phyloP scores from a whole-genome alignment of 148 eudicot species.

The Rhododendron vialii region DNA sequence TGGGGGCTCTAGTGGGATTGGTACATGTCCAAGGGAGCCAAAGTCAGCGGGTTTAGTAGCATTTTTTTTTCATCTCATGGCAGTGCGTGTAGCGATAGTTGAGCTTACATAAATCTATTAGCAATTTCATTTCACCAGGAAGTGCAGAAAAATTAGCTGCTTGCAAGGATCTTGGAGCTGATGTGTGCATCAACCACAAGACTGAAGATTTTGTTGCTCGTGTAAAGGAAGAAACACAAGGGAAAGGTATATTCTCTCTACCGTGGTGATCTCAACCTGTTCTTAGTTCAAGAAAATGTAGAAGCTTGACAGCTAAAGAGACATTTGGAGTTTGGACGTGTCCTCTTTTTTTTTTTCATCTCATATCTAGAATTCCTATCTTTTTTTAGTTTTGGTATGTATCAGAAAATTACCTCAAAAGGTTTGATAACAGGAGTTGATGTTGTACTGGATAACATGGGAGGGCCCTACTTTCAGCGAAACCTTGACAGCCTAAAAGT shows the following conservation, averaged over 20 bases:
- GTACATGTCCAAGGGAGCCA: constrained; percentile 59
- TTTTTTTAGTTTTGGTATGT: not conserved
- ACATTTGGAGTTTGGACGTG: too few species aligned
- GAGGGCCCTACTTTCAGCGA: constrained; percentile 61
- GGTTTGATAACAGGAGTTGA: constrained; percentile 59
- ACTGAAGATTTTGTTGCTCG: constrained; percentile 94
- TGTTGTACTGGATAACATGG: constrained; percentile 80
- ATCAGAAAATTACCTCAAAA: not conserved
- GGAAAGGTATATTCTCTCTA: constrained; percentile 55
- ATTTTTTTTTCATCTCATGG: not conserved
- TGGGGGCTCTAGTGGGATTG: constrained; percentile 98
- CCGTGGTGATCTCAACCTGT: not conserved
- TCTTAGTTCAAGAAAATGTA: not conserved
- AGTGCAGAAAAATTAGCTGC: constrained; percentile 73
- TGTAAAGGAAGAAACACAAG: constrained; percentile 88
- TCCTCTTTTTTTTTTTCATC: too few species aligned
- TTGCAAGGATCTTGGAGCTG: constrained; percentile 90
- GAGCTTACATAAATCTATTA: not conserved
- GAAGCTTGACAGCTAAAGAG: too few species aligned
- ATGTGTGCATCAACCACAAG: constrained; percentile 88
- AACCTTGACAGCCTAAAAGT: constrained; percentile 75
- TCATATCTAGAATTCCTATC: not conserved
- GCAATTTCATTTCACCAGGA: constrained; percentile 33
- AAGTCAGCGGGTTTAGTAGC: constrained; percentile 65
- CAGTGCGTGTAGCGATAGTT: not conserved